phyloP scores from a whole-genome alignment of 2,329 filamentous ascomycete genomes.

The Trichoderma citrinoviride region DNA sequence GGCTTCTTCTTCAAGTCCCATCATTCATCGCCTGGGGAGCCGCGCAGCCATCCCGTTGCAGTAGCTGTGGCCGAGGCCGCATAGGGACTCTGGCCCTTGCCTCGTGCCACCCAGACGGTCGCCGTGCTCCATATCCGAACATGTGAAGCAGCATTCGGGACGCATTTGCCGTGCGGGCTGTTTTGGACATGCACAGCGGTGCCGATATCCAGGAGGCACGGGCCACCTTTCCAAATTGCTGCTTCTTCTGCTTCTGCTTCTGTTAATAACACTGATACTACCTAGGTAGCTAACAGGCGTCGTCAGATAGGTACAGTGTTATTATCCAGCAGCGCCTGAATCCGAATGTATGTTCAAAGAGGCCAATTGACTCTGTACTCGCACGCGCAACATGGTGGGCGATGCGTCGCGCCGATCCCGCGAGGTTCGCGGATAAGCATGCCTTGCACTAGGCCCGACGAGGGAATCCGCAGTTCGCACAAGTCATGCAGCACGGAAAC shows the following conservation, averaged over 20 bases:
- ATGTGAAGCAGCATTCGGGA: conserved; percentile 11
- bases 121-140: background rate
- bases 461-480: background rate
- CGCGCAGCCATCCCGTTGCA: background rate
- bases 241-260: background rate
- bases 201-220: conserved; percentile 19
- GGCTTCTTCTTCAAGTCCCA: background rate
- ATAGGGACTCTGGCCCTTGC: background rate
- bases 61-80: background rate
- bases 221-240: background rate
- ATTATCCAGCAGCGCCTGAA: background rate
- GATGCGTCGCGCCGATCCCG: conserved; percentile 14
- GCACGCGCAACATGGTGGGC: background rate
- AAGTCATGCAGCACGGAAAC: background rate
- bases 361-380: background rate
- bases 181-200: conserved; percentile 9
- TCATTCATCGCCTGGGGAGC: background rate
- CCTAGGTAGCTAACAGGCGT: too few species aligned
- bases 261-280: too few species aligned
- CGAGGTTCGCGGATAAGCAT: conserved; percentile 17
- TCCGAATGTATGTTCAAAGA: background rate
- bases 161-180: conserved; percentile 12
- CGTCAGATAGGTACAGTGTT: background rate
- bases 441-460: conserved; percentile 4
- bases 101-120: background rate